A percentile compares a stretch with the other conserved stretches of the same genome.
Evolutionary conservation across 441 rosid genomes (phyloP).

Genomic region (Arabidopsis hybrid): DNA sequence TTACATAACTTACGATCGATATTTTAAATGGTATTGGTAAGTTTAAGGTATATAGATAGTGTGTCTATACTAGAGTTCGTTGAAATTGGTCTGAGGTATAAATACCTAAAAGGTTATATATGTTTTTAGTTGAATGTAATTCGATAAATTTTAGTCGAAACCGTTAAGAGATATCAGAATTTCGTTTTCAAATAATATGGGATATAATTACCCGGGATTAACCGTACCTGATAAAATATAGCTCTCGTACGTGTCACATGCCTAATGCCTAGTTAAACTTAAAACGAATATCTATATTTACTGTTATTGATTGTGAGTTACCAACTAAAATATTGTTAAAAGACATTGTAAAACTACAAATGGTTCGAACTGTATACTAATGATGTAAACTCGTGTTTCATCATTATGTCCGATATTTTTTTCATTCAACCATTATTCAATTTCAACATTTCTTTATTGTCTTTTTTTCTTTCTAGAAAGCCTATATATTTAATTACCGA

Average conservation of each 20-base stretch:
- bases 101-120: slow-evolving; percentile 16
- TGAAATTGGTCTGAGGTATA: slow-evolving; percentile 1
- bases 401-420: slow-evolving; percentile 21
- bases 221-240: slow-evolving; percentile 7
- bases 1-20: neutral
- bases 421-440: slow-evolving; percentile 2
- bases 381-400: slow-evolving; percentile 31
- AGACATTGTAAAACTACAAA: slow-evolving; percentile 12
- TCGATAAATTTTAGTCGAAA: slow-evolving; percentile 1
- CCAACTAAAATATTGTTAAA: slow-evolving; percentile 44
- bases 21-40: neutral
- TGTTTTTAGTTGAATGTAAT: neutral
- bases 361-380: slow-evolving; percentile 27
- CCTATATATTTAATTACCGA: slow-evolving; percentile 33
- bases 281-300: slow-evolving; percentile 19
- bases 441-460: slow-evolving; percentile 10
- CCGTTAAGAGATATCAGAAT: slow-evolving; percentile 29
- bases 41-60: slow-evolving; percentile 1
- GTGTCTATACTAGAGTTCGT: slow-evolving; percentile 12
- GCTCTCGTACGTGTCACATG: slow-evolving; percentile 21
- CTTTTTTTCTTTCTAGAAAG: neutral
- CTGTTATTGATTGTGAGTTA: slow-evolving; percentile 39
- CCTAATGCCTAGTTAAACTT: neutral
- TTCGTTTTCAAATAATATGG: slow-evolving; percentile 23
- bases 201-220: slow-evolving; percentile 17